A percentile compares a stretch with the other conserved stretches of the same genome.
These are phyloP conservation scores for Aspergillus novofumigatus DNA, from an alignment of 2,329 filamentous ascomycete genomes.

Conservation along the genomic window DNA sequence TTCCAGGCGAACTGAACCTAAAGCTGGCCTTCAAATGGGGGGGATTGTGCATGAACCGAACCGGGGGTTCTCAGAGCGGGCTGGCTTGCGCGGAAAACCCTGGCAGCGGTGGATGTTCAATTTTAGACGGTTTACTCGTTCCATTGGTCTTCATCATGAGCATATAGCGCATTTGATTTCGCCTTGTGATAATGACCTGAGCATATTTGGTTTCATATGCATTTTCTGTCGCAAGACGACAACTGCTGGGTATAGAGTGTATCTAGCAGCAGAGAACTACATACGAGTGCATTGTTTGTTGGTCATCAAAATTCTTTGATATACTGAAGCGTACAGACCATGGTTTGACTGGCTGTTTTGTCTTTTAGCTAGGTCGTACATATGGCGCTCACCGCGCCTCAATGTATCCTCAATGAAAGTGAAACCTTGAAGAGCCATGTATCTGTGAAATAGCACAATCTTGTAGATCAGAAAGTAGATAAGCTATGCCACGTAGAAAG, in stretches of 20 bases:
- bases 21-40: conserved; percentile 15
- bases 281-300: conserved; percentile 11
- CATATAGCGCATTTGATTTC: conserved; percentile 30
- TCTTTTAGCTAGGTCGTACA: neutral
- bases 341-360: conserved; percentile 14
- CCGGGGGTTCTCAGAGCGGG: conserved; percentile 25
- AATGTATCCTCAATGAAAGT: neutral
- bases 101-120: conserved; percentile 17
- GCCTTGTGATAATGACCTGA: conserved; percentile 20
- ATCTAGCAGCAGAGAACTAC: conserved; percentile 14
- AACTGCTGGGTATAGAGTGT: conserved; percentile 10
- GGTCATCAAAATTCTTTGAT: conserved; percentile 4
- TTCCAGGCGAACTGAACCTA: conserved; percentile 45
- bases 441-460: neutral
- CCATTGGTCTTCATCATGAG: conserved; percentile 28
- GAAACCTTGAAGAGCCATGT: too few relatives aligned
- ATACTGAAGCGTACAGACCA: conserved; percentile 15
- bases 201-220: conserved; percentile 23
- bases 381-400: neutral
- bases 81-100: conserved; percentile 30
- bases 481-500: neutral
- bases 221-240: conserved; percentile 23
- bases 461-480: neutral
- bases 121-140: conserved; percentile 22
- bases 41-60: conserved; percentile 14